Percentiles rank a stretch among this genome's conserved stretches.
These are phyloP conservation scores for Chrysophaeum taylorii DNA, from an alignment of 352 stramenopile species.

Conservation along the genomic window DNA sequence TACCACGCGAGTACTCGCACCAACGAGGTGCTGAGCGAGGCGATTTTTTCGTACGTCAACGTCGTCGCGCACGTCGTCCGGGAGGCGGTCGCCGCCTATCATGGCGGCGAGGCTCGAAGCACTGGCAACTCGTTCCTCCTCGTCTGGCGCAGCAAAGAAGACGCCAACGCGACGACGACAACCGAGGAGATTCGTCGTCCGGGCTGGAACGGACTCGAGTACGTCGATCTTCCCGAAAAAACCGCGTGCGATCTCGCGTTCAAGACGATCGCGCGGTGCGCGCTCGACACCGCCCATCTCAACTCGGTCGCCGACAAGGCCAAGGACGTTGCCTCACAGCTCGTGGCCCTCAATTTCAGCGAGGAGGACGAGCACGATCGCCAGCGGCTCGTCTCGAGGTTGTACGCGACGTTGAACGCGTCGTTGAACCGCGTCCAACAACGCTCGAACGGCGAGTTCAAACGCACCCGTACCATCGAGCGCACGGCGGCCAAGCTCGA, in stretches of 20 bases:
- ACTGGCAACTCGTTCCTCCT: slow-evolving; percentile 38
- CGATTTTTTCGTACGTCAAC: slow-evolving; percentile 39
- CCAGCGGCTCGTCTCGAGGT: too few species aligned
- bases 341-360: slow-evolving; percentile 62
- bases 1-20: slow-evolving; percentile 31
- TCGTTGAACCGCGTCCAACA: too few species aligned
- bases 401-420: too few species aligned
- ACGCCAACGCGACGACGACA: background rate
- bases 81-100: slow-evolving; percentile 25
- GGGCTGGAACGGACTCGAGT: background rate
- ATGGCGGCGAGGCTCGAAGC: slow-evolving; percentile 38
- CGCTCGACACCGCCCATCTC: background rate
- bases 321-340: slow-evolving; percentile 35
- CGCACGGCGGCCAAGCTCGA: slow-evolving; percentile 61
- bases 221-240: background rate
- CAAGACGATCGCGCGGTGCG: background rate
- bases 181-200: background rate
- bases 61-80: slow-evolving; percentile 34
- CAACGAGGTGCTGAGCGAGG: slow-evolving; percentile 34
- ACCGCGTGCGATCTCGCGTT: background rate
- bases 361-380: slow-evolving; percentile 16
- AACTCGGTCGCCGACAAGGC: slow-evolving; percentile 63
- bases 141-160: slow-evolving; percentile 30
- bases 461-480: slow-evolving; percentile 60
- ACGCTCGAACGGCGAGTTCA: too few species aligned